Evolutionary conservation across 2,329 filamentous ascomycete genomes (phyloP), one percentile per base, ranked within the genome.

Genomic region (Eurotiales sp.): DNA sequence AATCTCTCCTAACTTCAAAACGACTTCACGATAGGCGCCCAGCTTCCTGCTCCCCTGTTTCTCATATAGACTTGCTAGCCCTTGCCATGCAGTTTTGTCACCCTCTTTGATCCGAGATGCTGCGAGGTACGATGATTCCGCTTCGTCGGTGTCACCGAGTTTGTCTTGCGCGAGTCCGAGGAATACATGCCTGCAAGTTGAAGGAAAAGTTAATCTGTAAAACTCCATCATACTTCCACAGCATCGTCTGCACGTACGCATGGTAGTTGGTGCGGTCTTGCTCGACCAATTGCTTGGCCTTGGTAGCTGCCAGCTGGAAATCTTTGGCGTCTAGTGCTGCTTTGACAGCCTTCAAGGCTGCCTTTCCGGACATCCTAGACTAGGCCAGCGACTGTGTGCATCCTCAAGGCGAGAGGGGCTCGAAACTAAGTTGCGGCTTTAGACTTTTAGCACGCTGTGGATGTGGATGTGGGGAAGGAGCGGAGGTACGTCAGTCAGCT

Each of bases 81-180:
- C 93, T 66, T 96, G 88, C 90, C 89, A 97, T 58, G 88, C 88
- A 61, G 92, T 87, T n/a, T 83, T 75, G 59, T 96, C 90, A 15
- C 82, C 76, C 1, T 85, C 82, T 57, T 89, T 91, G 55, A 89
- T 74, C 17, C 77, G 76, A 5, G 87, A 82, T 1, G 92, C 93
- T 27, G 80, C 77, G 36, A 79, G 76, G 68, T 97, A 97, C 1
- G 85, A 82, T 29, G 78, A 80, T 60, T 93, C 90, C 0, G 93
- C 85, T 36, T 89, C 86, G 6, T 87, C 83, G 7, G 79, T 72
- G 55, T 84, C 80, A 54, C 83, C 82, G 55, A 86, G 80, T 66
- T 90, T 93, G 68, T 95, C 90, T 41, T 86, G 76, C 2, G 88
- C 87, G 66, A 95, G 89, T 2, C 89, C 93, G 15, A 95, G 76